Percentiles rank a stretch among this genome's conserved stretches.
phyloP scores from a whole-genome alignment of 2,329 filamentous ascomycete species.

The Colletotrichum chlorophyti region DNA sequence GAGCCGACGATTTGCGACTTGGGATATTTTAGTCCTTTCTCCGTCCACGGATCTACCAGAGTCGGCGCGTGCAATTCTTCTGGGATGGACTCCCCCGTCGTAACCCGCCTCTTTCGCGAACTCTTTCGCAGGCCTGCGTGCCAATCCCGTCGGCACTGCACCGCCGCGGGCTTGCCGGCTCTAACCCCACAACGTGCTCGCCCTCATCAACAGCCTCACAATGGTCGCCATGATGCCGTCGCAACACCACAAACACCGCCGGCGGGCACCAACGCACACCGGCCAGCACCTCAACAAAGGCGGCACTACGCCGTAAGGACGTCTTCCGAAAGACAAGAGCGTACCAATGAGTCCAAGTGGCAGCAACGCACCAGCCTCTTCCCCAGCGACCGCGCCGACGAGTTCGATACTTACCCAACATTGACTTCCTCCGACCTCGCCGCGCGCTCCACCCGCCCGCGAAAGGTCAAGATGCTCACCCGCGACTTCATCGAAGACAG shows the following conservation, averaged over 20 bases:
- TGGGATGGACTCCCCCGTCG: slow-evolving; percentile 81
- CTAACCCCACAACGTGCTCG: slow-evolving; percentile 8
- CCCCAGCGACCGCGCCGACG: slow-evolving; percentile 77
- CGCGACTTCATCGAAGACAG: slow-evolving; percentile 98
- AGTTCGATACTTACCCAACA: slow-evolving; percentile 82
- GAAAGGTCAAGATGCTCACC: slow-evolving; percentile 93
- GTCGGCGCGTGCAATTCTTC: too few relatives aligned
- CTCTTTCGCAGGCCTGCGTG: slow-evolving; percentile 80
- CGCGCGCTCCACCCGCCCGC: slow-evolving; percentile 75
- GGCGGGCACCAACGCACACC: slow-evolving; percentile 22
- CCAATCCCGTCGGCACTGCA: slow-evolving; percentile 52
- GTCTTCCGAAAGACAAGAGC: slow-evolving; percentile 32
- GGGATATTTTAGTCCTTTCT: slow-evolving; percentile 2
- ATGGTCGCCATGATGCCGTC: slow-evolving; percentile 20
- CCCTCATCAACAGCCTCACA: not conserved
- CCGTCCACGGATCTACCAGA: not conserved
- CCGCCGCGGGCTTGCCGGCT: slow-evolving; percentile 36
- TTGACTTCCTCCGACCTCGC: slow-evolving; percentile 85
- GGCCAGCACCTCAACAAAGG: slow-evolving; percentile 33
- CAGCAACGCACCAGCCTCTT: slow-evolving; percentile 82
- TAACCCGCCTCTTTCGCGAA: slow-evolving; percentile 82
- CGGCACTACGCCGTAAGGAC: slow-evolving; percentile 35
- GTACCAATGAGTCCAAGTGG: slow-evolving; percentile 75
- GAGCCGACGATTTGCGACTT: slow-evolving; percentile 23
- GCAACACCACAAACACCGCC: slow-evolving; percentile 35